Percentiles rank a stretch among this genome's conserved stretches.
Conservation (phyloP, 2,329 filamentous ascomycete species). For the Colletotrichum zoysiae region DNA sequence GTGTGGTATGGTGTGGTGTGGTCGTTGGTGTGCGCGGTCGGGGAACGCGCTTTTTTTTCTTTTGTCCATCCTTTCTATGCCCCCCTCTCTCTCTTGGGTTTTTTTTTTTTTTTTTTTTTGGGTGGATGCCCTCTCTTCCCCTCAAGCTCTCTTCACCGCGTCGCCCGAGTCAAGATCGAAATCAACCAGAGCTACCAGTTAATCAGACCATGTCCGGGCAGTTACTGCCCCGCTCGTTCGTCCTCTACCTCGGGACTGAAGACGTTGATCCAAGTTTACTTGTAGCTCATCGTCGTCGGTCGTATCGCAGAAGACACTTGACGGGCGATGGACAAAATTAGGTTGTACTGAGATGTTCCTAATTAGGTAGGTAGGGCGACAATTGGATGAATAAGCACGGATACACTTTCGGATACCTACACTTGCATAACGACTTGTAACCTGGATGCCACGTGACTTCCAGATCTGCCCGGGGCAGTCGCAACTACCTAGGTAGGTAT, state of each 20-base stretch:
- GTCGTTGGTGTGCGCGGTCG: neutral
- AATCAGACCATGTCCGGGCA: neutral
- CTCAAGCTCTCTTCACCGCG: neutral
- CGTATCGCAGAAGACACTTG: too few species aligned
- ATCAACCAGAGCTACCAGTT: neutral
- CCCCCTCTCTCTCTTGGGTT: neutral
- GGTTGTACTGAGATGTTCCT: neutral
- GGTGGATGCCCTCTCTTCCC: neutral
- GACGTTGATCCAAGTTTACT: neutral
- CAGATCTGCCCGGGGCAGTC: too few species aligned
- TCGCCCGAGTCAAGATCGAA: neutral
- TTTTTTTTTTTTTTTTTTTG: neutral
- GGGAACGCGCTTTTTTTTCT: slow-evolving; percentile 2
- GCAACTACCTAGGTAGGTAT: neutral
- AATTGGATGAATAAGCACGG: too few species aligned
- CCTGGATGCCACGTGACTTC: too few species aligned
- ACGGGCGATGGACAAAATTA: too few species aligned
- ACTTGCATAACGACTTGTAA: too few species aligned
- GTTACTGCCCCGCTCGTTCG: neutral
- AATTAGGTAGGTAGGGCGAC: neutral
- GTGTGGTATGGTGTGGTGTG: neutral
- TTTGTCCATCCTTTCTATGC: neutral
- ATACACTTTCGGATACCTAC: too few species aligned
- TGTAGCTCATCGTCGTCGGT: too few species aligned
- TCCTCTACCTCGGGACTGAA: neutral